These are phyloP conservation scores for Pogostemon cablin DNA, from an alignment of 257 asterid genomes.

Conservation along the genomic window DNA sequence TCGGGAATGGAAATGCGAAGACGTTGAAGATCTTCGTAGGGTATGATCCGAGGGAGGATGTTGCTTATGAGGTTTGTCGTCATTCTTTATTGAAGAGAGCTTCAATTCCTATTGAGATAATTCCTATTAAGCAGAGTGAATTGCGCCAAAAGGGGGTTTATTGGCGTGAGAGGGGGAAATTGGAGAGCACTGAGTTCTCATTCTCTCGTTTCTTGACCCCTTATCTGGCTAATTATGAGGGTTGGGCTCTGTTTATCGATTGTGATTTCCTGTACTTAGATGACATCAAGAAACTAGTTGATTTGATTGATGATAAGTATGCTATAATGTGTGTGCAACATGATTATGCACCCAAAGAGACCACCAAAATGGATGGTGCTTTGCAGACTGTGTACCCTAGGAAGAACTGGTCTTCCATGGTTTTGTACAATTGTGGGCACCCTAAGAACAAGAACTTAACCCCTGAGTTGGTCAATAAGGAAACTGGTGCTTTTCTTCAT, in stretches of 20 bases:
- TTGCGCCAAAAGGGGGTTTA: constrained; percentile 62
- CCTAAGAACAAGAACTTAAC: constrained; percentile 60
- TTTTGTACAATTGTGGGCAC: constrained; percentile 78
- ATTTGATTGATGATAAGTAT: constrained; percentile 63
- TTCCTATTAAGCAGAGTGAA: constrained; percentile 78
- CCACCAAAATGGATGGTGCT: constrained; percentile 90
- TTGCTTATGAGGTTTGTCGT: constrained; percentile 82
- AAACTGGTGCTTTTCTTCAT: constrained; percentile 79
- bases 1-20: constrained; percentile 30
- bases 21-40: constrained; percentile 75
- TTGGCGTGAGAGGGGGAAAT: constrained; percentile 79
- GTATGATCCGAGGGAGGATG: constrained; percentile 76
- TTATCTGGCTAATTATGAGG: constrained; percentile 54
- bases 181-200: constrained; percentile 90
- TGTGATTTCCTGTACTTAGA: constrained; percentile 79
- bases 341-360: constrained; percentile 84
- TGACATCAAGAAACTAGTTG: constrained; percentile 64
- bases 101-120: constrained; percentile 71
- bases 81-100: constrained; percentile 65
- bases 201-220: constrained; percentile 84
- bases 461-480: constrained; percentile 77
- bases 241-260: constrained; percentile 95
- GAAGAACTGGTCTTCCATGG: constrained; percentile 99
- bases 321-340: constrained; percentile 91
- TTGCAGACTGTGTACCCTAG: constrained; percentile 80